Evolutionary conservation across 306 rosid species (phyloP).

Genomic region (Acacia crassicarpa): DNA sequence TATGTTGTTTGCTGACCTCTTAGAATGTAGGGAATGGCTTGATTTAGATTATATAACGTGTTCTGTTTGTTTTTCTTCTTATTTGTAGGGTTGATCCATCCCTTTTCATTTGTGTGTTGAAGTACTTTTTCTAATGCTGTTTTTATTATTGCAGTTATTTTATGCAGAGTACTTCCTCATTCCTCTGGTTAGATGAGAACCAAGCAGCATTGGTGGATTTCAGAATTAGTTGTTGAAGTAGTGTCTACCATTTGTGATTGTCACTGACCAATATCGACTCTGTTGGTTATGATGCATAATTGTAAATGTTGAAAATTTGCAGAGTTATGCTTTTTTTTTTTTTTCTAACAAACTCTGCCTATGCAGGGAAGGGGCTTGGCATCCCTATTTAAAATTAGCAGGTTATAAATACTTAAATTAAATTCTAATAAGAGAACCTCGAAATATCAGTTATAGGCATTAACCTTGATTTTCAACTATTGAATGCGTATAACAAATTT

Average conservation of each 20-base stretch:
- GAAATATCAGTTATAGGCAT: background rate
- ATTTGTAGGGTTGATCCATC: background rate
- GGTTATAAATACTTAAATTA: background rate
- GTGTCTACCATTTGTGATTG: background rate
- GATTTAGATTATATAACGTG: background rate
- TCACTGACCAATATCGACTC: background rate
- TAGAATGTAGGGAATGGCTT: background rate
- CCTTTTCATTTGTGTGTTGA: background rate
- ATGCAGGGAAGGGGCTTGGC: background rate
- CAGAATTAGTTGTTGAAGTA: constrained; percentile 15
- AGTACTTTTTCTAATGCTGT: constrained; percentile 11
- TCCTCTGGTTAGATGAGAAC: constrained; percentile 75
- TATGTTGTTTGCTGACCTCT: background rate
- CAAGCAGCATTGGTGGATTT: background rate
- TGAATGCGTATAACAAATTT: background rate
- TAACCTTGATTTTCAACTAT: background rate
- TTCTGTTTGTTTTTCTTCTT: background rate
- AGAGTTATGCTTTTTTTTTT: background rate
- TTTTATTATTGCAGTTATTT: constrained; percentile 68
- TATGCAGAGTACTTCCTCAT: constrained; percentile 87
- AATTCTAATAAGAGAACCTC: background rate
- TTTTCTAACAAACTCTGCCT: background rate
- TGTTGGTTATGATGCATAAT: background rate
- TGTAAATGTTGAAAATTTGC: constrained; percentile 11
- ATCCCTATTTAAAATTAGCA: background rate